These are phyloP conservation scores for Candida anglica DNA, from an alignment of 805 yeast genomes.

Conservation along the genomic window DNA sequence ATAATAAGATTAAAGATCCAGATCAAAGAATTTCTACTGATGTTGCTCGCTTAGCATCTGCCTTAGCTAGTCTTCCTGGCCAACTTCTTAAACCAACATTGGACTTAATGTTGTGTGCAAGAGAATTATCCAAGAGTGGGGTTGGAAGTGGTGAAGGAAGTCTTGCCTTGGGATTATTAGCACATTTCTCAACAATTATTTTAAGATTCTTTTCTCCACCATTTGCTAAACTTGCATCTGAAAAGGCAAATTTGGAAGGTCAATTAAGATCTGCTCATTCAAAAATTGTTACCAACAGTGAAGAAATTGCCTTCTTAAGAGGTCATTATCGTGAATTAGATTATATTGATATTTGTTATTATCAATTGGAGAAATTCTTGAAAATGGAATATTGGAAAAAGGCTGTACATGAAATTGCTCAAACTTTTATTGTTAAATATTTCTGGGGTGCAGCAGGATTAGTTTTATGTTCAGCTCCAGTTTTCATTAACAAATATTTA, in stretches of 20 bases:
- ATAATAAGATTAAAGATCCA: conserved; percentile 57
- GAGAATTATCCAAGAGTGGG: conserved; percentile 62
- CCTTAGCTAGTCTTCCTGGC: conserved; percentile 72
- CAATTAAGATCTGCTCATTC: conserved; percentile 80
- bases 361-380: conserved; percentile 73
- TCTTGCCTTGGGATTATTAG: conserved; percentile 69
- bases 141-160: conserved; percentile 78
- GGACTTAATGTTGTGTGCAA: conserved; percentile 76
- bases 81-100: conserved; percentile 80
- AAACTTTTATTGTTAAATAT: conserved; percentile 85
- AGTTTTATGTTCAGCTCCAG: conserved; percentile 82
- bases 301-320: conserved; percentile 80
- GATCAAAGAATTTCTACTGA: conserved; percentile 83
- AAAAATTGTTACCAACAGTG: conserved; percentile 70
- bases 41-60: conserved; percentile 65
- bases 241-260: conserved; percentile 78
- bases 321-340: conserved; percentile 81
- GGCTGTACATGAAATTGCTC: conserved; percentile 79
- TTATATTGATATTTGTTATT: conserved; percentile 73
- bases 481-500: conserved; percentile 59
- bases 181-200: conserved; percentile 73
- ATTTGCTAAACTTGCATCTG: conserved; percentile 74
- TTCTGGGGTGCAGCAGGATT: conserved; percentile 96
- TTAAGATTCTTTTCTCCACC: conserved; percentile 82
- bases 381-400: conserved; percentile 71